phyloP scores from a whole-genome alignment of 371 early-diverging fungal genomes.

The Phascolomyces articulosus region DNA sequence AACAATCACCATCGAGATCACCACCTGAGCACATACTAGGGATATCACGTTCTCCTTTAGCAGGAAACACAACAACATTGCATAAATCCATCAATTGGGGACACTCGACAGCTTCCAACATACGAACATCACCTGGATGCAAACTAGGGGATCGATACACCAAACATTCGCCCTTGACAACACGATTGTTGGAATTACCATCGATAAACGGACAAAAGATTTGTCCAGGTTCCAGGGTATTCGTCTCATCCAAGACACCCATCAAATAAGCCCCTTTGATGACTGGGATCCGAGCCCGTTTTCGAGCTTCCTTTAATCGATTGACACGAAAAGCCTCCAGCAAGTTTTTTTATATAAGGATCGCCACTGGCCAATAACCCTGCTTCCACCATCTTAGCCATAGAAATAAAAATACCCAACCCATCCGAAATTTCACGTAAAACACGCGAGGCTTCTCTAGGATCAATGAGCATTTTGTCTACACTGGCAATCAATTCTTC shows the following conservation, averaged over 20 bases:
- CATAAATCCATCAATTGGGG: slow-evolving; percentile 55
- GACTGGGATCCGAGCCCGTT: slow-evolving; percentile 61
- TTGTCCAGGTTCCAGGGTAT: slow-evolving; percentile 59
- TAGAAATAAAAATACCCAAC: slow-evolving; percentile 33
- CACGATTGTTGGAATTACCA: slow-evolving; percentile 28
- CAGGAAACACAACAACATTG: slow-evolving; percentile 79
- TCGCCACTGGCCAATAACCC: slow-evolving; percentile 52
- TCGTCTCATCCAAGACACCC: slow-evolving; percentile 80
- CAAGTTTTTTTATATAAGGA: slow-evolving; percentile 56
- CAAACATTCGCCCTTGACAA: slow-evolving; percentile 50
- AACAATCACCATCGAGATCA: slow-evolving; percentile 81
- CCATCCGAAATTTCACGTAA: slow-evolving; percentile 45
- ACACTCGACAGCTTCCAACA: slow-evolving; percentile 64
- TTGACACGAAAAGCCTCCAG: slow-evolving; percentile 48
- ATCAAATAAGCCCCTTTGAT: slow-evolving; percentile 62
- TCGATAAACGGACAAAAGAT: slow-evolving; percentile 58
- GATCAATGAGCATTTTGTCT: slow-evolving; percentile 33
- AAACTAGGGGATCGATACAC: slow-evolving; percentile 70
- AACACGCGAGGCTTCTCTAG: slow-evolving; percentile 30
- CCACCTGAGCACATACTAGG: slow-evolving; percentile 78
- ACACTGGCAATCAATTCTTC: slow-evolving; percentile 38
- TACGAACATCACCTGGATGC: slow-evolving; percentile 79
- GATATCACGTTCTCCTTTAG: slow-evolving; percentile 65
- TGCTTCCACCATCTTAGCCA: slow-evolving; percentile 48
- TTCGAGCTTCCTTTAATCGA: slow-evolving; percentile 54